Base-by-base conservation (phyloP, 306 rosid genomes). In the Glycine tomentella region DNA sequence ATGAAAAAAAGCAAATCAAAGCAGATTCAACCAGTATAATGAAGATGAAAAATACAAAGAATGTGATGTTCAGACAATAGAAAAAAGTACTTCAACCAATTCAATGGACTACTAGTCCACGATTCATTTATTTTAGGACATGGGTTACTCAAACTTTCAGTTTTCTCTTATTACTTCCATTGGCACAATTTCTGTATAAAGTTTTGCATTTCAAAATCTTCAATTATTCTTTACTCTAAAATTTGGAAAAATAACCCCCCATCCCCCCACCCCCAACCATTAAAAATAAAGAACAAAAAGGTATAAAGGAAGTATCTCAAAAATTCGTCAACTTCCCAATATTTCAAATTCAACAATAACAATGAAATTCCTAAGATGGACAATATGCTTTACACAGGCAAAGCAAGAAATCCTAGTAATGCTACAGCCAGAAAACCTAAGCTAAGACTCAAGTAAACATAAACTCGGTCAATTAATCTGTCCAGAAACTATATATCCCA, bases 1-100 rank as follows among this genome's bases (percentile, higher is more conserved):
- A 72, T 33, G 9, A 36, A 12, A 20, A 6, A 75, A 59, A 40
- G 66, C 55, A 73, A 72, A 72, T 68, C 17, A 9, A 50, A 40
- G 9, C 12, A 73, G 15, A 25, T 17, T 17, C 62, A 46, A 65
- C 51, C 33, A 66, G 67, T 69, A 48, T 9, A 59, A 36, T 34
- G 38, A 42, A 6, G 46, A 42, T 0, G 46, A 42, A 9, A 44
- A 31, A 49, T 56, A 66, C 11, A 33, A 76, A 16, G 48, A 72
- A 33, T 33, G 20, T 56, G 50, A 83, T 31, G 70, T 15, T 58
- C 59, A 38, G 52, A 57, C 20, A 75, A 44, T 17, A 13, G 14
- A 69, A 65, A 58, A 34, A 68, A 69, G 55, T 45, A 7, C 16
- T 81, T 52, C 50, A 81, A 68, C 66, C 53, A 68, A 82, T 58